A percentile compares a stretch with the other conserved stretches of the same genome.
phyloP scores from a whole-genome alignment of 768 basidiomycete species.

The Floccularia luteovirens region DNA sequence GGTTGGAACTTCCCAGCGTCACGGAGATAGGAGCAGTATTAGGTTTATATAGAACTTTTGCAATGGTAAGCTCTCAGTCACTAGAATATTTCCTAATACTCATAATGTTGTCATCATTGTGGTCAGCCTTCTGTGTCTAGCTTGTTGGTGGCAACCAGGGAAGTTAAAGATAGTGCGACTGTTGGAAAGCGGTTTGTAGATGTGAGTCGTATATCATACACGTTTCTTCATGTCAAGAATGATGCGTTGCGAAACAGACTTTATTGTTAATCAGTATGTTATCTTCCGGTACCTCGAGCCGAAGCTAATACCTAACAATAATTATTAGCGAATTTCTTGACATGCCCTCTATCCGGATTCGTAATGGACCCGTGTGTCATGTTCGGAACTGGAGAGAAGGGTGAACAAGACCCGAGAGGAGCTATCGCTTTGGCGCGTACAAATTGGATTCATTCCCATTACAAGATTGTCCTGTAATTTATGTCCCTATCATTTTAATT shows the following conservation, averaged over 20 bases:
- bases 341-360: conserved; percentile 18
- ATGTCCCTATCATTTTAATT: background rate
- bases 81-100: too few relatives aligned
- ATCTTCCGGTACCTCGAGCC: conserved; percentile 5
- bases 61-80: conserved; percentile 36
- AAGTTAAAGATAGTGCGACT: conserved; percentile 26
- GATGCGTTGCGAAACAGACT: conserved; percentile 2
- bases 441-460: conserved; percentile 35
- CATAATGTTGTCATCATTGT: background rate
- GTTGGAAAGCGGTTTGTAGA: conserved; percentile 39
- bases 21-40: conserved; percentile 32
- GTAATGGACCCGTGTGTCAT: background rate
- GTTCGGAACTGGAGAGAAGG: background rate
- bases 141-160: conserved; percentile 30
- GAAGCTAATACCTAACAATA: background rate
- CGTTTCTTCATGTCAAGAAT: background rate
- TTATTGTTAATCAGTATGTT: conserved; percentile 41
- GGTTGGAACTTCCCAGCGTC: conserved; percentile 39
- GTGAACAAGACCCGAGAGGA: conserved; percentile 28
- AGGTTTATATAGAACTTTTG: conserved; percentile 48
- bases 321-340: conserved; percentile 20
- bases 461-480: conserved; percentile 29
- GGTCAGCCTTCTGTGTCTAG: conserved; percentile 37
- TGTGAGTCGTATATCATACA: too few relatives aligned
- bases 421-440: conserved; percentile 30